These are phyloP conservation scores for Neurospora sp. DNA, from an alignment of 495 filamentous ascomycete genomes.

Conservation along the genomic window DNA sequence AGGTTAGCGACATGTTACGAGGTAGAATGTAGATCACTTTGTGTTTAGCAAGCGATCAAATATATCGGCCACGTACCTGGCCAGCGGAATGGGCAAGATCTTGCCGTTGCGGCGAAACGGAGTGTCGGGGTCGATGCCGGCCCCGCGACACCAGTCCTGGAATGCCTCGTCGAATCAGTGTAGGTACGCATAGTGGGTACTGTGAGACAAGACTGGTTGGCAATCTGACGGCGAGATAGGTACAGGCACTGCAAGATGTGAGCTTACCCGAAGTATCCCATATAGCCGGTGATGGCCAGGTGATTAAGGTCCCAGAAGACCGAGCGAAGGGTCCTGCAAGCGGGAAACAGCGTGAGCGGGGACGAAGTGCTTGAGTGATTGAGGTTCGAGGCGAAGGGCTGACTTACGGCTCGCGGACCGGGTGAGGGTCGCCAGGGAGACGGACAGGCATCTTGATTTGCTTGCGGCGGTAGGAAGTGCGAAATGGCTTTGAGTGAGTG, in stretches of 20 bases:
- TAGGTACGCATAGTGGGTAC: neutral
- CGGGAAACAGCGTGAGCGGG: neutral
- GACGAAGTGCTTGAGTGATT: neutral
- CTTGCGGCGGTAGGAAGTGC: neutral
- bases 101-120: neutral
- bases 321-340: neutral
- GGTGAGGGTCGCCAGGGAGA: neutral
- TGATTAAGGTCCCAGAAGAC: neutral
- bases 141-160: neutral
- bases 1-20: neutral
- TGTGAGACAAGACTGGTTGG: neutral
- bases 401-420: neutral
- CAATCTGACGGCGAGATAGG: neutral
- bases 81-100: neutral
- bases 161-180: neutral
- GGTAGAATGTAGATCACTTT: neutral
- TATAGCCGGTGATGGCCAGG: neutral
- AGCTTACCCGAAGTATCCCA: neutral
- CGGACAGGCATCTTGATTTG: neutral
- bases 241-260: too few species aligned
- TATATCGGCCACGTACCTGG: neutral
- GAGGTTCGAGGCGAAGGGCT: neutral
- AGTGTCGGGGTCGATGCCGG: neutral
- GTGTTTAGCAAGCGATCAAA: neutral
- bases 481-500: neutral